Percentiles rank a stretch among this genome's conserved stretches.
phyloP scores from a whole-genome alignment of 441 rosid genomes.

The Isatis lusitanica region DNA sequence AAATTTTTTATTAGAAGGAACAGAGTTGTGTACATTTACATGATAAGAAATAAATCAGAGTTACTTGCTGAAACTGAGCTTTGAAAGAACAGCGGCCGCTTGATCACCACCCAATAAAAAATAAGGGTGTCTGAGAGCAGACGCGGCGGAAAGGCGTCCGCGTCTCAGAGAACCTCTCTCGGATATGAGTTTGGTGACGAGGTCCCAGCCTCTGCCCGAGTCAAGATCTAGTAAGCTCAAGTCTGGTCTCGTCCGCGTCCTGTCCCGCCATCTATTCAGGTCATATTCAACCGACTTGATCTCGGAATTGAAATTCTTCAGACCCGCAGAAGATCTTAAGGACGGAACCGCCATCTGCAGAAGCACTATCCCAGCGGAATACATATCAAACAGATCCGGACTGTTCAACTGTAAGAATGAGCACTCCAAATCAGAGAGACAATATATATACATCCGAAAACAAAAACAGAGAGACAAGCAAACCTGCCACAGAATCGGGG shows the following conservation, averaged over 20 bases:
- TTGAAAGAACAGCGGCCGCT: constrained; percentile 86
- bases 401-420: constrained; percentile 70
- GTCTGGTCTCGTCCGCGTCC: constrained; percentile 75
- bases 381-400: constrained; percentile 93
- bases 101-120: constrained; percentile 93
- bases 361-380: constrained; percentile 86
- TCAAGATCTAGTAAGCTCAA: constrained; percentile 82
- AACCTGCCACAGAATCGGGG: constrained; percentile 97
- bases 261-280: constrained; percentile 71
- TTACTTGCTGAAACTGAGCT: constrained; percentile 64
- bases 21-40: constrained; percentile 27
- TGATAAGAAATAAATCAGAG: constrained; percentile 4
- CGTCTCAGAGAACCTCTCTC: constrained; percentile 75
- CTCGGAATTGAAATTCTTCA: constrained; percentile 86
- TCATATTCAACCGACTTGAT: constrained; percentile 59
- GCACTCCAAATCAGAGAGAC: constrained; percentile 6
- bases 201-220: constrained; percentile 94
- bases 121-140: constrained; percentile 93
- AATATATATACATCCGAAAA: not conserved
- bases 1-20: not conserved
- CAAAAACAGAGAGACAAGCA: not conserved
- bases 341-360: constrained; percentile 92
- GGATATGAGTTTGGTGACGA: constrained; percentile 79
- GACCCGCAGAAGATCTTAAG: constrained; percentile 63
- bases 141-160: constrained; percentile 92